Percentiles rank a stretch among this genome's conserved stretches.
Evolutionary conservation across 2,329 filamentous ascomycete species (phyloP).

Genomic region (Hymenotorrendiella dingleyae): DNA sequence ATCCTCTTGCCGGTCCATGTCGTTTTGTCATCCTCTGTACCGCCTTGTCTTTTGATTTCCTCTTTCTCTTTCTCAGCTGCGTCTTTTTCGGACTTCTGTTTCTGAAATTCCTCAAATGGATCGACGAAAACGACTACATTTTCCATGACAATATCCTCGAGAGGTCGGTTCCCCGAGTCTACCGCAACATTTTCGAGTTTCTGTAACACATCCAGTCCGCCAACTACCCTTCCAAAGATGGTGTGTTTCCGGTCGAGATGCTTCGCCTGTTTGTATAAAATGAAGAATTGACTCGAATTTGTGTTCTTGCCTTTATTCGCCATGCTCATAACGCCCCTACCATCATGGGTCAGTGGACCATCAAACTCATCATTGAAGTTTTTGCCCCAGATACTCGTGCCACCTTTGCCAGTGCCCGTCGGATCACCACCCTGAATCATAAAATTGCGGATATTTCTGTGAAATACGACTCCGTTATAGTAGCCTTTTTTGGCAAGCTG

Average conservation of each 20-base stretch:
- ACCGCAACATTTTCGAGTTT: conserved; percentile 73
- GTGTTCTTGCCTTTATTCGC: conserved; percentile 99
- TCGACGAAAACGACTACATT: conserved; percentile 85
- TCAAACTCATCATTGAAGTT: conserved; percentile 93
- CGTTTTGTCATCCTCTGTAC: conserved; percentile 78
- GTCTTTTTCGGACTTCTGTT: conserved; percentile 63
- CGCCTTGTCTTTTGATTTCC: conserved; percentile 57
- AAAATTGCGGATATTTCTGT: conserved; percentile 90
- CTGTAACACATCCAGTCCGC: conserved; percentile 64
- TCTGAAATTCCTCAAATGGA: conserved; percentile 89
- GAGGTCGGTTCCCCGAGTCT: conserved; percentile 69
- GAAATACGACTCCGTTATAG: conserved; percentile 78
- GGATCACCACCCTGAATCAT: conserved; percentile 99
- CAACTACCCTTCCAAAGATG: conserved; percentile 85
- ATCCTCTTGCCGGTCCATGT: conserved; percentile 97
- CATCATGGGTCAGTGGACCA: conserved; percentile 77
- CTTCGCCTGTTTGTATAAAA: conserved; percentile 76
- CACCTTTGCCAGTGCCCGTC: conserved; percentile 85
- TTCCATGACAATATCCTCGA: conserved; percentile 72
- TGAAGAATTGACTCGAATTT: conserved; percentile 92
- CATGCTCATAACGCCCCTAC: conserved; percentile 80
- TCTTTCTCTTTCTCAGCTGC: conserved; percentile 51
- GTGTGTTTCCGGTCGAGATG: conserved; percentile 95
- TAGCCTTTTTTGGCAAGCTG: conserved; percentile 83
- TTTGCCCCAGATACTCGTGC: conserved; percentile 86